Evolutionary conservation across 2,329 filamentous ascomycete genomes (phyloP).

Genomic region (Alternaria sp.): DNA sequence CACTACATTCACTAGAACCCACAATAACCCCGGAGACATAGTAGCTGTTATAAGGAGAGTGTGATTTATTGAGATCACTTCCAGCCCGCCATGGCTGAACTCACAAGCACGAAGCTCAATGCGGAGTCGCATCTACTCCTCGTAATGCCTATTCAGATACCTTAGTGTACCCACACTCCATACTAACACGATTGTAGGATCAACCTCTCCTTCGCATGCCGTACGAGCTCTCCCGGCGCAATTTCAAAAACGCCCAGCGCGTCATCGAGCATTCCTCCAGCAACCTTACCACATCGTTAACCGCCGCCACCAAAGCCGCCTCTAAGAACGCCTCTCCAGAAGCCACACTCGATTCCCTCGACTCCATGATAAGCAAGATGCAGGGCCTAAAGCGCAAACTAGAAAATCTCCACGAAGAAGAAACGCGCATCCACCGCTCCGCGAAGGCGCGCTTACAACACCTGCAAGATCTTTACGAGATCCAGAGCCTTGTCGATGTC

Average conservation of each 20-base stretch:
- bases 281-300: constrained; percentile 66
- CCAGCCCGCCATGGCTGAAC: constrained; percentile 53
- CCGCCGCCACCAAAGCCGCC: constrained; percentile 67
- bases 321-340: constrained; percentile 55
- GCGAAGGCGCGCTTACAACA: constrained; percentile 80
- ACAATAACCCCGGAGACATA: background rate
- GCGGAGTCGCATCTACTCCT: constrained; percentile 79
- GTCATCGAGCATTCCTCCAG: constrained; percentile 76
- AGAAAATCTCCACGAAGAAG: constrained; percentile 77
- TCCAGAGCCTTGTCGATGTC: constrained; percentile 85
- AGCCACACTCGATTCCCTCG: constrained; percentile 75
- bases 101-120: constrained; percentile 70
- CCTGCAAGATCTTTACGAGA: constrained; percentile 79
- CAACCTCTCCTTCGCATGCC: constrained; percentile 93
- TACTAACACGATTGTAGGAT: constrained; percentile 66
- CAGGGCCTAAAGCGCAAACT: constrained; percentile 90
- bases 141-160: constrained; percentile 55
- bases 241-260: constrained; percentile 86
- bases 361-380: constrained; percentile 85
- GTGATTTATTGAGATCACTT: background rate
- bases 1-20: background rate
- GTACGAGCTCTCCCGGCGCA: constrained; percentile 90
- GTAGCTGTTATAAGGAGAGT: background rate
- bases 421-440: constrained; percentile 77
- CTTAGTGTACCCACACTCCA: constrained; percentile 61